Evolutionary conservation across 371 early-diverging fungal genomes (phyloP).

Genomic region (Basidiobolus meristosporus): DNA sequence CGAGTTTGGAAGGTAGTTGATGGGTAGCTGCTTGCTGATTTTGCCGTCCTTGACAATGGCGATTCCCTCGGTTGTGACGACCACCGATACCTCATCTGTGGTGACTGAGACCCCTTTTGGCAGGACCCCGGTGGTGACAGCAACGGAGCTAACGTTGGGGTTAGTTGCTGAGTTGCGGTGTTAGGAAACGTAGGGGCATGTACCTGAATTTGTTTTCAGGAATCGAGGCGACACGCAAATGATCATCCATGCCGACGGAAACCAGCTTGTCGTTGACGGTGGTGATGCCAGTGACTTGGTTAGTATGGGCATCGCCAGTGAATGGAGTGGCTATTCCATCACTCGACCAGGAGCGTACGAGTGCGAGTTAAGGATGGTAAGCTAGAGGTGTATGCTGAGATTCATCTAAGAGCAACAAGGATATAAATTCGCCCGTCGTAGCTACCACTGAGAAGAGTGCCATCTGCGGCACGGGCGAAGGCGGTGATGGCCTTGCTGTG

Average conservation of each 20-base stretch:
- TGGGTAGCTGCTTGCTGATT: no score
- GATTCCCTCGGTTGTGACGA: slow-evolving; percentile 15
- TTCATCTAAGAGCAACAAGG: slow-evolving; percentile 3
- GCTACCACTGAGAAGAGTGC: slow-evolving; percentile 61
- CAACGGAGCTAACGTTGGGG: slow-evolving; percentile 3
- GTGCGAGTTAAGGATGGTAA: background rate
- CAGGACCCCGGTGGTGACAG: slow-evolving; percentile 17
- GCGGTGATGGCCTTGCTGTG: slow-evolving; percentile 78
- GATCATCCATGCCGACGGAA: slow-evolving; percentile 65
- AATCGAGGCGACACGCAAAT: slow-evolving; percentile 7
- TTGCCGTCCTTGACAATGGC: no score
- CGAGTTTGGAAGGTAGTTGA: no score
- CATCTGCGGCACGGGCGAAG: slow-evolving; percentile 22
- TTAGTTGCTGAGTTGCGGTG: background rate
- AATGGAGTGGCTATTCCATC: slow-evolving; percentile 15
- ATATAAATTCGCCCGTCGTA: slow-evolving; percentile 75
- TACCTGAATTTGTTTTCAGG: background rate
- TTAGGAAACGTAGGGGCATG: no score
- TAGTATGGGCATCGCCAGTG: slow-evolving; percentile 38
- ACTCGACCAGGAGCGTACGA: slow-evolving; percentile 1
- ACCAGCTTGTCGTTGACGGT: slow-evolving; percentile 18
- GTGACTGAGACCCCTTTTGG: slow-evolving; percentile 28
- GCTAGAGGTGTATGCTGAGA: background rate
- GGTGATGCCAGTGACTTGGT: slow-evolving; percentile 39
- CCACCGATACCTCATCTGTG: slow-evolving; percentile 17